Evolutionary conservation across 805 yeast species (phyloP), one percentile per base, ranked within the genome.

Genomic region (Candida ovalis): DNA sequence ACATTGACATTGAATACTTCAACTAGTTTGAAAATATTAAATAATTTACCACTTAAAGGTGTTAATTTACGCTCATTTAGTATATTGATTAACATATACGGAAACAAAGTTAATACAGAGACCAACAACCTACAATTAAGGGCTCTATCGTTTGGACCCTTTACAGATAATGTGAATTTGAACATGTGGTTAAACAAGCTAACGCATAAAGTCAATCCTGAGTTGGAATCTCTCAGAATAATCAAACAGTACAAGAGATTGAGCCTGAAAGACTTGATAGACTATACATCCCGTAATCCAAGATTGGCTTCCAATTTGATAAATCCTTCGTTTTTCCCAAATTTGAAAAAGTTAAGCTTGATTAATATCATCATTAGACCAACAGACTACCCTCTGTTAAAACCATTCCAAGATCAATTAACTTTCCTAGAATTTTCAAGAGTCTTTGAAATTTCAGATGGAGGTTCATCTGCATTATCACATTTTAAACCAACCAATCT

Each of bases 371-470:
- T 49, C 17, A n/a, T 54, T 17, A 30, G 40, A 32, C 49, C 49
- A 2, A 22, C 32, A 10, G 56, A 51, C 22, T 12, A 39, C 17
- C 5, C 21, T 4, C 42, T 47, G 19, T 40, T 52, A 18, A n/a
- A 27, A n/a, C n/a, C 17, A 13, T 19, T 49, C 40, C 42, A 46
- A 45, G 18, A 51, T 43, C 24, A 44, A 10, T 43, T 61, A 35
- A 23, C 30, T 5, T 54, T 48, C 36, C 41, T 60, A 9, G 57
- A 54, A 23, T 41, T 58, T 13, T 30, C 51, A 1, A 53, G 54
- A 25, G 27, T 56, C 27, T 49, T 43, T 35, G 53, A 57, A 17
- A 44, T 52, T 12, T 48, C 53, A 3, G 42, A 51, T 2, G 45
- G 18, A 12, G 13, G 45, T 4, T 46, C 21, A 28, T 55, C 61